Evolutionary conservation across 257 asterid genomes (phyloP), one percentile per base, ranked within the genome.

Genomic region (Fraxinus cuspidata): DNA sequence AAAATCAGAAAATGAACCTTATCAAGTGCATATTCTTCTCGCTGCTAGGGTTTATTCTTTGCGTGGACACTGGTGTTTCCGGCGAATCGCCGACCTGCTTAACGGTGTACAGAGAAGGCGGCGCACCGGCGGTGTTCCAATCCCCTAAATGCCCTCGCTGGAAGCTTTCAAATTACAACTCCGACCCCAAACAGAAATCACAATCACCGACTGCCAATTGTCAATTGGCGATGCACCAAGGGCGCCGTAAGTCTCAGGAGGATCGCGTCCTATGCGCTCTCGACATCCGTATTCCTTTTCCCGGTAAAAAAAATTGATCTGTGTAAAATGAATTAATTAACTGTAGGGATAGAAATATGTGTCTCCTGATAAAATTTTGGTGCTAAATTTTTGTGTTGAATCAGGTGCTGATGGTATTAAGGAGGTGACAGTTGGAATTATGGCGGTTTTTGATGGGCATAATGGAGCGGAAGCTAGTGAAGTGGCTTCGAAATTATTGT

Each of bases 61-160:
- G 84, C 64, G 74, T 74, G 7, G 66, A 0, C 73, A 49, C 56
- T 44, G 58, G 51, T 25, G 85, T 82, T 72, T 71, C 84, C 79
- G 98, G 96, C 37, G 99, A 95, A 85, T 95, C 97, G 56, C 82
- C 81, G 80, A 82, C 89, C 71, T 95, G 99, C 85, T 85, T 91
- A 87, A 71, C 96, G 81, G 97, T 90, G 84, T 95, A 95, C 78
- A 78, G 79, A 75, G 97, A 93, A 83, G 99, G 98, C 69, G 99
- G 99, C 29, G 98, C 98, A 12, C 89, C 98, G 78, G 99, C 97
- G 77, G 98, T 95, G 71, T 93, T 95, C 74, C 97, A 82, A 76
- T 95, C 98, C 37, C 99, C 99, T 9, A 93, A 90, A 81, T 95
- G 99, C 82, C 98, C 97, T 70, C 98, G 97, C 18, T 95, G 99